Evolutionary conservation across 257 asterid genomes (phyloP).

Genomic region (Osmanthus fragrans): DNA sequence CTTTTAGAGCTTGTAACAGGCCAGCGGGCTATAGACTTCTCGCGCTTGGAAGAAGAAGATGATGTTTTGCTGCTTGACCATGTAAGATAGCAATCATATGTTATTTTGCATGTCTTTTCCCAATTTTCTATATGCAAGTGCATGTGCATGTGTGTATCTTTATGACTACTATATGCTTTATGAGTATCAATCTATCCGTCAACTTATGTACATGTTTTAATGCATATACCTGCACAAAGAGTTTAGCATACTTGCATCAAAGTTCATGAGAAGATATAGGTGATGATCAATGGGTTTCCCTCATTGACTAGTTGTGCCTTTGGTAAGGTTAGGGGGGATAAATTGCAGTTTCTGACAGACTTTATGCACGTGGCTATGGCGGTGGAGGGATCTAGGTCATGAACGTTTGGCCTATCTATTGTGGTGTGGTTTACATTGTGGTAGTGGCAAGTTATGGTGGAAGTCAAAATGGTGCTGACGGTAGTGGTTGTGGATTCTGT

Average conservation of each 20-base stretch:
- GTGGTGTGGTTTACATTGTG: neutral
- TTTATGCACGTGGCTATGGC: neutral
- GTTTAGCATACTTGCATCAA: neutral
- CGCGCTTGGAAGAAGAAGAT: conserved; percentile 96
- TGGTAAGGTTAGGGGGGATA: neutral
- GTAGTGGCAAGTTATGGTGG: neutral
- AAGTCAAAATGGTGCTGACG: neutral
- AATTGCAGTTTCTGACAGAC: neutral
- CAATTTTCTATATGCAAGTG: neutral
- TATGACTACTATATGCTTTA: neutral
- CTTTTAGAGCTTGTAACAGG: conserved; percentile 95
- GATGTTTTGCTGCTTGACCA: conserved; percentile 93
- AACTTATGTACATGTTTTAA: neutral
- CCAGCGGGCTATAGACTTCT: conserved; percentile 94
- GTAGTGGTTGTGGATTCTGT: neutral
- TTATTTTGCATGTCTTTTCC: neutral
- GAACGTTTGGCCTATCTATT: neutral
- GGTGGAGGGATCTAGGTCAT: neutral
- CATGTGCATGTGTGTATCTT: neutral
- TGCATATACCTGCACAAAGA: neutral
- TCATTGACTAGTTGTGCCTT: neutral
- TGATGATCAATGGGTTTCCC: neutral
- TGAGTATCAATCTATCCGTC: neutral
- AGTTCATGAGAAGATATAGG: neutral
- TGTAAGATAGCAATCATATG: conserved; percentile 44